Evolutionary conservation across 495 filamentous ascomycete genomes (phyloP).

Genomic region (Xanthoparmelia taractica): DNA sequence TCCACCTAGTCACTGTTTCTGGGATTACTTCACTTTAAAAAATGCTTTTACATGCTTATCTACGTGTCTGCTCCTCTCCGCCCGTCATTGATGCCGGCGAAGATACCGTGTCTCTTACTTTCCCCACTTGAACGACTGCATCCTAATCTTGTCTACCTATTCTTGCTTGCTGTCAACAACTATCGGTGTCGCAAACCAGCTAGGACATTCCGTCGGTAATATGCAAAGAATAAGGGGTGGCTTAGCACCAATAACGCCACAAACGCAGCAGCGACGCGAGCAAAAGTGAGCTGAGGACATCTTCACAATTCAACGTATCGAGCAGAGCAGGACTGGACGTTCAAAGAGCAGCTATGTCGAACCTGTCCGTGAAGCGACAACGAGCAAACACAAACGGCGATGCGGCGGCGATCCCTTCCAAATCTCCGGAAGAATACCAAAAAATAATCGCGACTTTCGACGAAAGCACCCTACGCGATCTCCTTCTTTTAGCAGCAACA

Average conservation of each 20-base stretch:
- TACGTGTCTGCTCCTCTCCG: neutral
- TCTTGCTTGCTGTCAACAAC: neutral
- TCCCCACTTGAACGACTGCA: neutral
- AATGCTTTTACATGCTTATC: neutral
- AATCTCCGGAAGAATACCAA: neutral
- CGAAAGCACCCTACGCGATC: neutral
- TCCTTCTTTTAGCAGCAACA: neutral
- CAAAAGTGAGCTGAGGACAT: neutral
- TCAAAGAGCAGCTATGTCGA: conserved; percentile 1
- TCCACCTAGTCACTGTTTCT: neutral
- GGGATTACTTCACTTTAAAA: neutral
- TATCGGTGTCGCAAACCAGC: neutral
- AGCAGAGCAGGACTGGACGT: neutral
- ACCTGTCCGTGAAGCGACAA: conserved; percentile 1
- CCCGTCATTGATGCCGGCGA: neutral
- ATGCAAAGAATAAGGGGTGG: neutral
- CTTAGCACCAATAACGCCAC: neutral
- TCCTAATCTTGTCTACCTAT: neutral
- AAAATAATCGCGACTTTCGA: conserved; percentile 8
- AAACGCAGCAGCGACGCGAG: neutral
- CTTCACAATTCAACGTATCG: neutral
- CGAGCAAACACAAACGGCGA: conserved; percentile 5
- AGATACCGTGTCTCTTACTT: neutral
- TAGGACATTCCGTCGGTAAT: neutral
- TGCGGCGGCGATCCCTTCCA: neutral